phyloP scores from a whole-genome alignment of 352 stramenopile species.

The Globisporangium viniferum region DNA sequence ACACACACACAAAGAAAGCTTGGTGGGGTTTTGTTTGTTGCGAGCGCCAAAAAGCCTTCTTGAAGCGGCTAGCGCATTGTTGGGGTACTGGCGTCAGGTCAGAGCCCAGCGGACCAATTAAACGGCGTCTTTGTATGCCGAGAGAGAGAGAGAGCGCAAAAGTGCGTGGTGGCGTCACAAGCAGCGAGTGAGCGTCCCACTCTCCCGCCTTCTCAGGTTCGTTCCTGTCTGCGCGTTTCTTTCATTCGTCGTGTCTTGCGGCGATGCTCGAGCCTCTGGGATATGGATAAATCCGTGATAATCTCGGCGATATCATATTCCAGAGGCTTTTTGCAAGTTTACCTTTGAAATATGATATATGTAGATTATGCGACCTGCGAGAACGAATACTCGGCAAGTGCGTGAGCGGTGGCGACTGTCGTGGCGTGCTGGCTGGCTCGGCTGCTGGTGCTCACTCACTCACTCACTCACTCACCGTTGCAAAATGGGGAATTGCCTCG shows the following conservation, averaged over 20 bases:
- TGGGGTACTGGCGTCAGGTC: not conserved
- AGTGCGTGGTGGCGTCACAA: not conserved
- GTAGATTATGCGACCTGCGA: not conserved
- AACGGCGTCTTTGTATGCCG: not conserved
- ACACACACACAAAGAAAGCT: not conserved
- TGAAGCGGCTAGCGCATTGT: not conserved
- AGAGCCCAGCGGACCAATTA: not conserved
- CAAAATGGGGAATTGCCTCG: not conserved
- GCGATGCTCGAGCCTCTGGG: too few species aligned
- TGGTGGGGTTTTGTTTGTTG: not conserved
- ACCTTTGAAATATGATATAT: not conserved
- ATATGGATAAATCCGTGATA: too few species aligned
- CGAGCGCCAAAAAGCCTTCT: not conserved
- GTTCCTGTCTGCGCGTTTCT: not conserved
- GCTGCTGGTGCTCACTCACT: constrained; percentile 7
- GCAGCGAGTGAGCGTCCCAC: not conserved
- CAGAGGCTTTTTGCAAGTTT: not conserved
- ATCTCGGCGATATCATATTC: not conserved
- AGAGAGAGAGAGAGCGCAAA: not conserved
- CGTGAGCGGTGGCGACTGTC: constrained; percentile 1
- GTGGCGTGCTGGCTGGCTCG: constrained; percentile 4
- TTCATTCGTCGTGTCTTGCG: not conserved
- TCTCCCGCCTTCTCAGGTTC: not conserved
- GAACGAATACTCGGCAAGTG: not conserved
- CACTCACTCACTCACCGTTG: not conserved